phyloP scores from a whole-genome alignment of 768 basidiomycete genomes.

The Mycena capillaripes region DNA sequence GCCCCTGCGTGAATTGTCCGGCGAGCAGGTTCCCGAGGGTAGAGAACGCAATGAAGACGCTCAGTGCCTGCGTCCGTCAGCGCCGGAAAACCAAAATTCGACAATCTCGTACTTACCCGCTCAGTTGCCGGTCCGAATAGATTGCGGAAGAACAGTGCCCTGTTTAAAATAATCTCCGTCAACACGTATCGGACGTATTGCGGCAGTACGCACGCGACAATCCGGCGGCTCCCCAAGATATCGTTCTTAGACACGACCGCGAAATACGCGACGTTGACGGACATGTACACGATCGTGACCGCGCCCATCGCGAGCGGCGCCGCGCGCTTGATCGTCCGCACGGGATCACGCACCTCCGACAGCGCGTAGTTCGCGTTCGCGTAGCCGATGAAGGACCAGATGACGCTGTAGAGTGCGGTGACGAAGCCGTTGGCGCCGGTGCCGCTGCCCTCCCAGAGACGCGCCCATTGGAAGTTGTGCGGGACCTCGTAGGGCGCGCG shows the following conservation, averaged over 20 bases:
- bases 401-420: slow-evolving; percentile 76
- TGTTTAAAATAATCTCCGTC: slow-evolving; percentile 38
- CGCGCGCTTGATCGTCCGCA: slow-evolving; percentile 78
- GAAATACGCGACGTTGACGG: slow-evolving; percentile 82
- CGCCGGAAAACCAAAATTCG: not conserved
- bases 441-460: slow-evolving; percentile 74
- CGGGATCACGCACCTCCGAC: slow-evolving; percentile 78
- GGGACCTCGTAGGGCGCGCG: slow-evolving; percentile 66
- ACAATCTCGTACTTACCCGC: slow-evolving; percentile 52
- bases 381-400: slow-evolving; percentile 84
- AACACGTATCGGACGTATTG: too few relatives aligned
- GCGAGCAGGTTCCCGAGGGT: slow-evolving; percentile 75
- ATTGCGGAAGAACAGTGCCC: slow-evolving; percentile 82
- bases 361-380: slow-evolving; percentile 82
- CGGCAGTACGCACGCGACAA: slow-evolving; percentile 70
- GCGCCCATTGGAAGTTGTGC: slow-evolving; percentile 70
- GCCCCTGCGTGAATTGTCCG: slow-evolving; percentile 74
- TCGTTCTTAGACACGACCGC: slow-evolving; percentile 79
- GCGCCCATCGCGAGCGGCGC: slow-evolving; percentile 74
- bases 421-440: slow-evolving; percentile 72
- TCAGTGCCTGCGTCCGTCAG: slow-evolving; percentile 59
- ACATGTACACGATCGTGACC: slow-evolving; percentile 72
- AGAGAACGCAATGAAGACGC: slow-evolving; percentile 73
- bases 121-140: slow-evolving; percentile 75
- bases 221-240: slow-evolving; percentile 72